A percentile compares a stretch with the other conserved stretches of the same genome.
Conservation (phyloP, 441 rosid species). For the Gossypium aridum region DNA sequence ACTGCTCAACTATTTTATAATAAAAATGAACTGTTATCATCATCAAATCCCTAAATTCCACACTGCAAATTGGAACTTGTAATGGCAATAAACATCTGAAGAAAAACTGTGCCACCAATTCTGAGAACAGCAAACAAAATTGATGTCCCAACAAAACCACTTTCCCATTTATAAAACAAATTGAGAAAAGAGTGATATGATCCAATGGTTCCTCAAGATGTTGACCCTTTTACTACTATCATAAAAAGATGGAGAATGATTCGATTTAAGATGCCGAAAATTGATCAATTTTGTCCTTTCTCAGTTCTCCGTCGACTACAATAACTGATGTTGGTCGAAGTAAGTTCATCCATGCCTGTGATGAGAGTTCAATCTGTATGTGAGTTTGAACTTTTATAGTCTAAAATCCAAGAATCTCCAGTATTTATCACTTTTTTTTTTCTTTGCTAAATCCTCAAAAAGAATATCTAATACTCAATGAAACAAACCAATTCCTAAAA, state of each 20-base stretch:
- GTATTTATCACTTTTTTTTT: too few species aligned
- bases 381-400: too few species aligned
- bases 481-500: neutral
- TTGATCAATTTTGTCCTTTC: neutral
- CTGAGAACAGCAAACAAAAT: neutral
- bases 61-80: constrained; percentile 5
- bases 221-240: neutral
- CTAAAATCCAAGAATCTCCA: too few species aligned
- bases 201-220: neutral
- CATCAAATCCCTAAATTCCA: neutral
- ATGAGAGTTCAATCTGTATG: too few species aligned
- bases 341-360: too few species aligned
- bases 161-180: neutral
- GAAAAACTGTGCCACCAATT: neutral
- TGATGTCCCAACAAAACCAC: neutral
- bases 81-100: neutral
- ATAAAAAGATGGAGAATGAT: neutral
- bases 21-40: neutral
- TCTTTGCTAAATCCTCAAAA: too few species aligned
- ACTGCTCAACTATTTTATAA: neutral
- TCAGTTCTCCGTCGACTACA: too few species aligned
- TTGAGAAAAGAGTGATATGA: neutral
- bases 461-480: too few species aligned
- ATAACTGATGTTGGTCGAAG: too few species aligned
- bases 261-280: neutral